Evolutionary conservation across 2,329 filamentous ascomycete species (phyloP).

Genomic region (Sclerotinia spermophila): DNA sequence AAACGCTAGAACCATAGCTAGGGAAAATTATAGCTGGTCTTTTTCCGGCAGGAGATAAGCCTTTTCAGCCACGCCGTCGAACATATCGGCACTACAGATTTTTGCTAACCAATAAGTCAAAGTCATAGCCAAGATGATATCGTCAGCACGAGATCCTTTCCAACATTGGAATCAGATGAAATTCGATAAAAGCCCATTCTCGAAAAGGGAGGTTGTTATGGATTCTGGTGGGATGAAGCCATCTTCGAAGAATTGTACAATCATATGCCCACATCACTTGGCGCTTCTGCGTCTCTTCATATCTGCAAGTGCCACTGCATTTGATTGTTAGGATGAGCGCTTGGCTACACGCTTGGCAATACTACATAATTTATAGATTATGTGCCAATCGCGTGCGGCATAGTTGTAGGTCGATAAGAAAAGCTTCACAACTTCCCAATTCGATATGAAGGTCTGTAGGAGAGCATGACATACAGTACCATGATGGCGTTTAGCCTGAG

Average conservation of each 20-base stretch:
- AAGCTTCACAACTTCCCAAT: conserved; percentile 15
- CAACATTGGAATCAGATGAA: neutral
- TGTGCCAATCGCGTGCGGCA: conserved; percentile 1
- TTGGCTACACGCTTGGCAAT: conserved; percentile 14
- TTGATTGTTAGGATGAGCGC: conserved; percentile 3
- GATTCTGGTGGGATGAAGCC: conserved; percentile 4
- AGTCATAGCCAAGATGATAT: conserved; percentile 11
- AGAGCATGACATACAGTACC: neutral
- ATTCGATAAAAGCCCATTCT: neutral
- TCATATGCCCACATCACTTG: conserved; percentile 6
- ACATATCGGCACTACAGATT: neutral
- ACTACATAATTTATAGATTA: neutral
- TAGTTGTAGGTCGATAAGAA: conserved; percentile 10
- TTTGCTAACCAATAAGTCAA: neutral
- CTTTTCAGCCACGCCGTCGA: neutral
- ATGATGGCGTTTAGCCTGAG: conserved; percentile 16
- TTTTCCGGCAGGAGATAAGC: conserved; percentile 16
- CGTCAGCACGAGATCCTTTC: conserved; percentile 5
- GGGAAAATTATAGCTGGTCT: neutral
- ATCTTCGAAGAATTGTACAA: conserved; percentile 11
- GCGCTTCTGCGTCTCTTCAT: conserved; percentile 16
- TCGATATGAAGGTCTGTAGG: neutral
- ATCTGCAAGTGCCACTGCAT: conserved; percentile 6
- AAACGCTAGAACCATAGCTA: neutral
- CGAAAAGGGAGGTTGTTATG: conserved; percentile 17